Base-by-base conservation (phyloP, 1,139 yeast genomes). In the Tardiomyces blankii region DNA sequence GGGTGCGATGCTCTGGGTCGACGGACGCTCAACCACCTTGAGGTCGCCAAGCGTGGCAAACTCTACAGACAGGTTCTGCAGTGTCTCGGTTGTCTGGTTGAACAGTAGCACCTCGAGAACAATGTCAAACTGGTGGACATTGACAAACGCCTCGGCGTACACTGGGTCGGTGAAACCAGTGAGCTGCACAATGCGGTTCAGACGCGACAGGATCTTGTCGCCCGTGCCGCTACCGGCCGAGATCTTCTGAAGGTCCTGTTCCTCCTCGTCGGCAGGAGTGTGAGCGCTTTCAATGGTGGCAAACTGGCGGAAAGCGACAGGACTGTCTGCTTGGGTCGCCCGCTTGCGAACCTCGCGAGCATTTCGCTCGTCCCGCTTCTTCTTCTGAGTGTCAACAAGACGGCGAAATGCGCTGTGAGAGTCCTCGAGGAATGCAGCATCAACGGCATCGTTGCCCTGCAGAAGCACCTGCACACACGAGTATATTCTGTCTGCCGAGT, bases 91-190 rank as follows among this genome's bases (percentile, higher is more conserved):
- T 7, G 98, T 91, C 69, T 93, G 99, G 64, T 93, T 93, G 44
- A 93, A 97, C 55, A 93, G 72, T 61, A 93, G 71, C 23, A 93
- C 96, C 59, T 93, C 98, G 59, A 93, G 74, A 0, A 88, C 91
- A 57, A 93, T 95, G 64, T 93, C 98, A 64, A 84, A 91, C 66
- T 93, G 98, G 58, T 91, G 95, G 19, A 88, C 93, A 55, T 86
- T 86, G 54, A 93, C 86, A 60, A 83, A 86, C 0, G 97, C 98
- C 67, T 93, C 99, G 4, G 96, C 97, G 61, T 93, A 93, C 39
- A 93, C 94, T 21, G 98, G 95, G 63, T 93, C 99, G 0, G 96
- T 85, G 66, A 88, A 93, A 35, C 99, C 99, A 28, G 98, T 91
- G 54, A 93, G 77, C 64, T 87, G 97, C 46, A 88, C 81, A 57